Percentiles rank a stretch among this genome's conserved stretches.
Conservation (phyloP, 169 alveolate species). For the Plasmodium gallinaceum region DNA sequence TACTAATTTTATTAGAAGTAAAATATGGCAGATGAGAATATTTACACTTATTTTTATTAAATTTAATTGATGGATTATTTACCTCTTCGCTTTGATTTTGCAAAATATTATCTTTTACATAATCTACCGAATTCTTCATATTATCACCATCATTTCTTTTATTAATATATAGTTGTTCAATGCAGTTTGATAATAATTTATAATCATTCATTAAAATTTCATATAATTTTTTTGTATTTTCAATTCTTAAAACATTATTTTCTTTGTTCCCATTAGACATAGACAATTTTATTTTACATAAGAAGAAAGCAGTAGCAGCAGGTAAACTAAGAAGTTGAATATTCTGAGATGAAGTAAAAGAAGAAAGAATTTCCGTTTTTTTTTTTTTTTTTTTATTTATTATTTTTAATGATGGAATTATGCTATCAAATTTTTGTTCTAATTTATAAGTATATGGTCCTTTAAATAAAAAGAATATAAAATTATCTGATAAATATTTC, state of each 20-base stretch:
- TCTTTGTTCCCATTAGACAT: constrained; percentile 23
- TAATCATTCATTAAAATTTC: constrained; percentile 31
- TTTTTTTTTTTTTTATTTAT: constrained; percentile 11
- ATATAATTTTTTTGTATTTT: constrained; percentile 31
- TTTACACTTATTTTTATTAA: neutral
- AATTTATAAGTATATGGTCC: constrained; percentile 45
- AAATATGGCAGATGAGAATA: constrained; percentile 52
- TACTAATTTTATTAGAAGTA: constrained; percentile 2
- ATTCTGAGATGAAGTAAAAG: constrained; percentile 10
- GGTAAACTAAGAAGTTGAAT: constrained; percentile 40
- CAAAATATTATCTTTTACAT: neutral
- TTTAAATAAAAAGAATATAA: constrained; percentile 50
- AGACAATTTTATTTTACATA: constrained; percentile 62
- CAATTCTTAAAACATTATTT: constrained; percentile 27
- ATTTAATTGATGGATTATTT: neutral
- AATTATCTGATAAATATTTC: constrained; percentile 70
- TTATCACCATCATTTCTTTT: neutral
- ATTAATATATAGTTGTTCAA: constrained; percentile 27
- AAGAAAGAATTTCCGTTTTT: constrained; percentile 31
- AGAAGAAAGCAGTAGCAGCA: constrained; percentile 55
- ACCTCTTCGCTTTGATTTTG: neutral
- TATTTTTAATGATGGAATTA: constrained; percentile 42
- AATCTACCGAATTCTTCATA: neutral
- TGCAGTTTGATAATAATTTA: constrained; percentile 21
- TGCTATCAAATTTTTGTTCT: constrained; percentile 43